Conservation (phyloP, 345 rosid genomes). For the Brassica carinata region DNA sequence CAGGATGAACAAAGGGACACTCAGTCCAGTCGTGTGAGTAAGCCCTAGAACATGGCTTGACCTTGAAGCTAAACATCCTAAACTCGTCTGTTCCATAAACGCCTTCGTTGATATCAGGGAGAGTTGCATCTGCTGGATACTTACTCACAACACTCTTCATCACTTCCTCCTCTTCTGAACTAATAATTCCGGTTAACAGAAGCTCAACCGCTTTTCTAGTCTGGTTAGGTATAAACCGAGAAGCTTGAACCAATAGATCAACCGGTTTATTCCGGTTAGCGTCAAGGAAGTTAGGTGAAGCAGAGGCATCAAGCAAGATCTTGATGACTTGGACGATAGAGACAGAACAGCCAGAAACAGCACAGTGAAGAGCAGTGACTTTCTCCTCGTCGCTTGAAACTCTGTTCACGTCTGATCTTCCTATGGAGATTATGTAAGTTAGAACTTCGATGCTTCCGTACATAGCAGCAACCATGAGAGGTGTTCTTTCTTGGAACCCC, state of each 20-base stretch:
- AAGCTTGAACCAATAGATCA: constrained; percentile 50
- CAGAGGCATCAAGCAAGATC: constrained; percentile 67
- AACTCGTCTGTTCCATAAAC: constrained; percentile 84
- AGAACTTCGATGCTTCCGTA: constrained; percentile 65
- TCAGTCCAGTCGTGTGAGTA: constrained; percentile 99
- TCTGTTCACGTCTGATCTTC: constrained; percentile 59
- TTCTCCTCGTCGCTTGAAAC: constrained; percentile 78
- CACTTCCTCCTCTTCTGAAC: constrained; percentile 54
- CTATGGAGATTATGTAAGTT: constrained; percentile 57
- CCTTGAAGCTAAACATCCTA: constrained; percentile 90
- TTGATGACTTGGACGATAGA: constrained; percentile 62
- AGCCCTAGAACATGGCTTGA: constrained; percentile 97
- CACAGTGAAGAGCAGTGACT: constrained; percentile 92
- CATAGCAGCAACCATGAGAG: constrained; percentile 82
- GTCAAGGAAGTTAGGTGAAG: constrained; percentile 58
- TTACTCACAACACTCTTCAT: constrained; percentile 41
- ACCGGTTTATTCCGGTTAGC: constrained; percentile 68
- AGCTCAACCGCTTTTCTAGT: constrained; percentile 60
- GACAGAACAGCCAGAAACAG: constrained; percentile 71
- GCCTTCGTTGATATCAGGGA: constrained; percentile 91
- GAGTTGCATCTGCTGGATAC: constrained; percentile 75
- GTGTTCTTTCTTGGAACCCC: constrained; percentile 87
- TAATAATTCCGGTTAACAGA: constrained; percentile 59
- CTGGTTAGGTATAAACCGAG: constrained; percentile 45
- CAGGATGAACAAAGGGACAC: constrained; percentile 97